Percentiles rank a stretch among this genome's conserved stretches.
phyloP scores from a whole-genome alignment of 345 rosid species.

The Chamaenerion angustifolium region DNA sequence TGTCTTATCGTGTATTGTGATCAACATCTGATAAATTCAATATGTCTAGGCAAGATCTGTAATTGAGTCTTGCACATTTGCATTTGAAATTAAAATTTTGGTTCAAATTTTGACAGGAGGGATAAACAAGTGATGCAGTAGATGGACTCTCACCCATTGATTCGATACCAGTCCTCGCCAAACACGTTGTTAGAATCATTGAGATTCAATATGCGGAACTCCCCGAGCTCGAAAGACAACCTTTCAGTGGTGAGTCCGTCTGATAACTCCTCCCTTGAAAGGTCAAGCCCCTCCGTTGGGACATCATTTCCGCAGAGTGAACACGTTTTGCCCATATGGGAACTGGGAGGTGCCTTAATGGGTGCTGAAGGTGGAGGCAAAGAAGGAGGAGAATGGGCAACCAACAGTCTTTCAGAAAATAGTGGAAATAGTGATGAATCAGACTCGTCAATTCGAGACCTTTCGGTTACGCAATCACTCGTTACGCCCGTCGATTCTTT shows the following conservation, averaged over 20 bases:
- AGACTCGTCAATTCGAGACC: no score
- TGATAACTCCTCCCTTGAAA: conserved; percentile 18
- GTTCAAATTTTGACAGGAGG: no score
- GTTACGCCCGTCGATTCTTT: no score
- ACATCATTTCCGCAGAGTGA: conserved; percentile 17
- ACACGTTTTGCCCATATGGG: conserved; percentile 18
- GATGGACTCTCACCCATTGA: conserved; percentile 38
- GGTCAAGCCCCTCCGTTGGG: conserved; percentile 25
- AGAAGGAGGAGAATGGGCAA: conserved; percentile 3
- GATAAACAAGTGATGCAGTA: no score
- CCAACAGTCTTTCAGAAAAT: no score
- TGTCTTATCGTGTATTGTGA: no score
- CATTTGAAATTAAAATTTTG: no score
- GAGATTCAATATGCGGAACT: conserved; percentile 24
- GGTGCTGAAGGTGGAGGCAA: conserved; percentile 14
- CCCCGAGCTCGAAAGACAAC: conserved; percentile 41
- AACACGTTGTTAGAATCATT: conserved; percentile 21
- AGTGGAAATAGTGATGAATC: no score
- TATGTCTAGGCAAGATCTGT: no score
- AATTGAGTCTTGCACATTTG: no score
- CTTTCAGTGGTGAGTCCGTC: conserved; percentile 34
- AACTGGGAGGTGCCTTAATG: conserved; percentile 32
- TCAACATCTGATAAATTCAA: no score
- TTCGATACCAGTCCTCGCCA: conserved; percentile 26
- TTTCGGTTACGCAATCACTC: no score